A percentile compares a stretch with the other conserved stretches of the same genome.
These are phyloP conservation scores for Candida multigemmis DNA, from an alignment of 805 yeast species.

Conservation along the genomic window DNA sequence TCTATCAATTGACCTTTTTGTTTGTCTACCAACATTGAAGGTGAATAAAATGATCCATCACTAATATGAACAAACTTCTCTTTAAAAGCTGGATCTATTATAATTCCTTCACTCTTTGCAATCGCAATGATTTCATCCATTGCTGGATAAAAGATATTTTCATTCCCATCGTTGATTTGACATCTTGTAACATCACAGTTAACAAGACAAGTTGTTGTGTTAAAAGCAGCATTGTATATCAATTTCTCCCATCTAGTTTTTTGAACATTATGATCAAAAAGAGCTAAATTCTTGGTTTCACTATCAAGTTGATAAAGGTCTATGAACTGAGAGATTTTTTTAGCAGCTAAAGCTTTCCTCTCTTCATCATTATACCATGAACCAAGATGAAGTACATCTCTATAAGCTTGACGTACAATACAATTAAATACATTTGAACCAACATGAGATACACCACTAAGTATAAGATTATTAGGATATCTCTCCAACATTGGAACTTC, in stretches of 20 bases:
- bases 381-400: constrained; percentile 15
- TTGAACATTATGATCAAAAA: constrained; percentile 18
- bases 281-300: constrained; percentile 12
- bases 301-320: constrained; percentile 18
- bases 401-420: constrained; percentile 9
- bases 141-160: constrained; percentile 38
- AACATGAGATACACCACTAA: constrained; percentile 27
- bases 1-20: constrained; percentile 29
- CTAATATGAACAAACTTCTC: constrained; percentile 42
- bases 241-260: constrained; percentile 31
- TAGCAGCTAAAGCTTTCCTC: too few relatives aligned
- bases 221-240: constrained; percentile 25
- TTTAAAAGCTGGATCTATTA: constrained; percentile 40
- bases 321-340: constrained; percentile 11
- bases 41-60: constrained; percentile 32
- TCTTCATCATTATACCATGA: constrained; percentile 11
- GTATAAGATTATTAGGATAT: constrained; percentile 23
- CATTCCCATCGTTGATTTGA: constrained; percentile 24
- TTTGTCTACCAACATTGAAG: constrained; percentile 32
- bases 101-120: constrained; percentile 62
- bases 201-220: constrained; percentile 24
- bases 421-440: constrained; percentile 22
- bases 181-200: constrained; percentile 25
- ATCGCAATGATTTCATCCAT: constrained; percentile 58
- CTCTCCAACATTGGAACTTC: constrained; percentile 20